Percentiles rank a stretch among this genome's conserved stretches.
phyloP scores from a whole-genome alignment of 495 filamentous ascomycete species.

The Astrocystis sublimbata region DNA sequence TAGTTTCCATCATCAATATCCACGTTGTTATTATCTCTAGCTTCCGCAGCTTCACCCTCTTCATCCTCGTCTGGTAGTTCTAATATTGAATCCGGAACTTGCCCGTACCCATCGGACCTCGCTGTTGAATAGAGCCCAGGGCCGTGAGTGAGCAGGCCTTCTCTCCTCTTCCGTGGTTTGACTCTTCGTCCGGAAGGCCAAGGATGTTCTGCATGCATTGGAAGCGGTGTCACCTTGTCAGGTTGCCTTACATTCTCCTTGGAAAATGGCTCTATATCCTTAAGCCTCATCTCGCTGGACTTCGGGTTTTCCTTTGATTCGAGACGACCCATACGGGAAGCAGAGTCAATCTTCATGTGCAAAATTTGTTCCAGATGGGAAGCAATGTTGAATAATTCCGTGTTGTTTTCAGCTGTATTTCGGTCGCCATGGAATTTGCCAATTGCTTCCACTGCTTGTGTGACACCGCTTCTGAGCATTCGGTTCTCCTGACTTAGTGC shows the following conservation, averaged over 20 bases:
- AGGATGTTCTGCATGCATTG: too few relatives aligned
- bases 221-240: too few relatives aligned
- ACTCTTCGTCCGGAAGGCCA: too few relatives aligned
- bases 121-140: too few relatives aligned
- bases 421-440: not conserved
- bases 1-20: too few relatives aligned
- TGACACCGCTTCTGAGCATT: not conserved
- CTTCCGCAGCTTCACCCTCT: too few relatives aligned
- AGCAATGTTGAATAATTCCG: not conserved
- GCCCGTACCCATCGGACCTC: too few relatives aligned
- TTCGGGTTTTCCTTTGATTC: not conserved
- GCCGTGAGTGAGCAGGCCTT: not conserved
- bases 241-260: too few relatives aligned
- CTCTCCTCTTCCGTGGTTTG: too few relatives aligned
- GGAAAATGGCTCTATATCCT: not conserved
- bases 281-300: not conserved
- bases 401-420: not conserved
- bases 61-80: too few relatives aligned
- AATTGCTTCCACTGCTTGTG: constrained; percentile 4
- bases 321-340: not conserved
- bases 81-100: too few relatives aligned
- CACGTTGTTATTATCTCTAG: too few relatives aligned
- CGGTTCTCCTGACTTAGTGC: not conserved
- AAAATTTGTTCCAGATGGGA: not conserved
- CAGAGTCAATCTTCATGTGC: not conserved